Conservation (phyloP, 2,329 filamentous ascomycete species). For the Didymosphaeria variabile region DNA sequence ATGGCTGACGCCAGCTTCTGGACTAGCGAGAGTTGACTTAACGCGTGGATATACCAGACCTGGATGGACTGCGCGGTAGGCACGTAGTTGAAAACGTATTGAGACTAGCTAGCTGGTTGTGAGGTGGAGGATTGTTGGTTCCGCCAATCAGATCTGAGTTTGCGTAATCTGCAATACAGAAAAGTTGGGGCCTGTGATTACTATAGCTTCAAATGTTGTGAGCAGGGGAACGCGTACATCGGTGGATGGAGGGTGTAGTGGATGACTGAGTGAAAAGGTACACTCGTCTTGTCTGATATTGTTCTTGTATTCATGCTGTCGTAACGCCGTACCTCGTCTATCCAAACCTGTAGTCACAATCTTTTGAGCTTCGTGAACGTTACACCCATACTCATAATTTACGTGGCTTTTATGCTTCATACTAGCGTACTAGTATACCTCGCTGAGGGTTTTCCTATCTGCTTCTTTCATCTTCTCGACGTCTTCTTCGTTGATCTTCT, state of each 20-base stretch:
- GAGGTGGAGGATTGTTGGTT: not conserved
- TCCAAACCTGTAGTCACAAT: not conserved
- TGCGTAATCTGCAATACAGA: too few relatives aligned
- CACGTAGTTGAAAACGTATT: too few relatives aligned
- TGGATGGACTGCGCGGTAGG: not conserved
- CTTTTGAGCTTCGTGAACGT: not conserved
- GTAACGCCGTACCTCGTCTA: not conserved
- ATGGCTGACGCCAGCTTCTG: not conserved
- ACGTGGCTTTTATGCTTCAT: not conserved
- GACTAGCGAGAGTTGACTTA: not conserved
- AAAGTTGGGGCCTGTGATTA: too few relatives aligned
- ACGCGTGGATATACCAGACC: not conserved
- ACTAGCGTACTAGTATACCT: conserved; percentile 39
- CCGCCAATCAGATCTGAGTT: not conserved
- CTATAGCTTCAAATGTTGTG: too few relatives aligned
- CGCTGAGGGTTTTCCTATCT: conserved; percentile 41
- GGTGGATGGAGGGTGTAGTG: not conserved
- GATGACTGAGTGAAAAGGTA: not conserved
- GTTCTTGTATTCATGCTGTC: not conserved
- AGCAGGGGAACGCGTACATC: too few relatives aligned
- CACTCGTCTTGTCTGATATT: not conserved
- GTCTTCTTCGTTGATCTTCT: conserved; percentile 32
- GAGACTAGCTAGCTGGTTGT: not conserved
- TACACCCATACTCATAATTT: not conserved
- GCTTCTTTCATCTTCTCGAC: conserved; percentile 42